A percentile compares a stretch with the other conserved stretches of the same genome.
phyloP scores from a whole-genome alignment of 768 basidiomycete genomes.

The Pilatotrama ljubarskyi region DNA sequence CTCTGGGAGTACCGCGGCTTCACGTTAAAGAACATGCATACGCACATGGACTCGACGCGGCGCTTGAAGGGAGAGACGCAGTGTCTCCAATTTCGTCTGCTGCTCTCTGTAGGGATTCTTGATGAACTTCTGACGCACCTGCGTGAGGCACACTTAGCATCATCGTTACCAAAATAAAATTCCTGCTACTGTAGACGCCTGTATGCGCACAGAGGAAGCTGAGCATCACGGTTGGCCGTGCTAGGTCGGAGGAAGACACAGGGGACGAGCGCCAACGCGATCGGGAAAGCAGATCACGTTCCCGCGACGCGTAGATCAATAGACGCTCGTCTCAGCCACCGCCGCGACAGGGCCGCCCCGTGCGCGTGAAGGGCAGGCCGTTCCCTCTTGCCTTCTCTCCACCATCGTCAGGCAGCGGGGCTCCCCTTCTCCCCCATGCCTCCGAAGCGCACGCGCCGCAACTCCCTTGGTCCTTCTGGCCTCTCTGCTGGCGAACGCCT shows the following conservation, averaged over 20 bases:
- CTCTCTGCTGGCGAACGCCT: slow-evolving; percentile 62
- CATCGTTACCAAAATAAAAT: too few relatives aligned
- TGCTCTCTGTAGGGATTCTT: too few relatives aligned
- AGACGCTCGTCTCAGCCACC: slow-evolving; percentile 18
- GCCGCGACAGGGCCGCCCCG: slow-evolving; percentile 7
- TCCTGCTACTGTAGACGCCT: too few relatives aligned
- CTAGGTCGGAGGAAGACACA: neutral
- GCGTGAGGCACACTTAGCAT: too few relatives aligned
- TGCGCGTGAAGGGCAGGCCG: neutral
- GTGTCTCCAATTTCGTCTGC: too few relatives aligned
- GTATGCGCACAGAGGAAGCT: too few relatives aligned
- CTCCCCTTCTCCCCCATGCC: slow-evolving; percentile 22
- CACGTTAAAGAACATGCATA: too few relatives aligned
- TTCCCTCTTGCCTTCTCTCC: neutral
- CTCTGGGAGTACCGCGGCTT: too few relatives aligned
- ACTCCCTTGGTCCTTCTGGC: slow-evolving; percentile 36
- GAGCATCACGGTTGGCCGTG: neutral
- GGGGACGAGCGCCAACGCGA: neutral
- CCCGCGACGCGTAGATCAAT: slow-evolving; percentile 12
- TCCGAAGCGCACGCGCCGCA: slow-evolving; percentile 29
- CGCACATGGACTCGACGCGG: too few relatives aligned
- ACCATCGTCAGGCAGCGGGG: neutral
- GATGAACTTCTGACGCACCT: too few relatives aligned
- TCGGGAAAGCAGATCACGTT: slow-evolving; percentile 13
- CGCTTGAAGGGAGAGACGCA: too few relatives aligned